Base-by-base conservation (phyloP, 164 flowering plant species). In the Akebia trifoliata region DNA sequence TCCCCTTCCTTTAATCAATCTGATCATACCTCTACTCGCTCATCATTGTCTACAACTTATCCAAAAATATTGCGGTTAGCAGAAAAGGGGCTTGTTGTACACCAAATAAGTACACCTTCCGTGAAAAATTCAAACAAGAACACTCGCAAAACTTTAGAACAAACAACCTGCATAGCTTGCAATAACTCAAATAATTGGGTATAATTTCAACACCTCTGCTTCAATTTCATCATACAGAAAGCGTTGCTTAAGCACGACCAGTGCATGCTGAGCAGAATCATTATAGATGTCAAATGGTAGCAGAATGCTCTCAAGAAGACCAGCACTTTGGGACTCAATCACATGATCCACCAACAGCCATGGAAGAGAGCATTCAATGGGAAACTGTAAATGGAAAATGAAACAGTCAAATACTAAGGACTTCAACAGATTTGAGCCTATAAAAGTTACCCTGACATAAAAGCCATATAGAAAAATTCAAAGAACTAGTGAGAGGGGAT, bases 151-250 rank as follows among this genome's bases (percentile, higher is more conserved):
- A n/a, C n/a, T n/a, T n/a, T n/a, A n/a, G n/a, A n/a, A n/a, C n/a
- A n/a, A n/a, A n/a, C n/a, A n/a, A n/a, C n/a, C n/a, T n/a, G n/a
- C n/a, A n/a, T n/a, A n/a, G n/a, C n/a, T n/a, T n/a, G n/a, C n/a
- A n/a, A n/a, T n/a, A n/a, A n/a, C n/a, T 34, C 9, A 34, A 34
- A 34, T 34, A 9, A 5, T 9, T 34, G 4, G 36, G 28, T 1
- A n/a, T 37, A 0, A 18, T 53, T 54, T 2, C 11, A 9, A 38
- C 78, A 94, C 99, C 97, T 94, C 99, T 36, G 99, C 99, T 76
- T 94, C 99, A 73, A 94, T 86, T 78, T 94, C 99, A 86, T 94
- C 99, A 72, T 94, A 94, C 49, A 94, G 81, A 64, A 90, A 94
- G 0, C 99, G 86, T 60, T 94, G 99, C 75, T 86, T 94, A 62